These are phyloP conservation scores for Lasiodiplodia sp. DNA, from an alignment of 2,329 filamentous ascomycete genomes.

Conservation along the genomic window DNA sequence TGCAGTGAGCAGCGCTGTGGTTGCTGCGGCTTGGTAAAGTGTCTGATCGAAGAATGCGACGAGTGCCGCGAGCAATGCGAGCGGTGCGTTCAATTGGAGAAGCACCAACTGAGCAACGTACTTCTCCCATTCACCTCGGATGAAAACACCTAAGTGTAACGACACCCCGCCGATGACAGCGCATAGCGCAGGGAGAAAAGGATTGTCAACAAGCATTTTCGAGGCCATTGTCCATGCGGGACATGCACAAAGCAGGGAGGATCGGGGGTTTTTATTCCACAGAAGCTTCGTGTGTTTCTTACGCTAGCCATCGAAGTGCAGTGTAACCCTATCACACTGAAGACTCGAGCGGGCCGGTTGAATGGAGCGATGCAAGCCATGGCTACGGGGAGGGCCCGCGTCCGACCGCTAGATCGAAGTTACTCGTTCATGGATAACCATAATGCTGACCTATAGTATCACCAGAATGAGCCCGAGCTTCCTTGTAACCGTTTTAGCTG, in stretches of 20 bases:
- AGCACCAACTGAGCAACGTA: neutral
- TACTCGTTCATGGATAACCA: too few species aligned
- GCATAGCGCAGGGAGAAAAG: neutral
- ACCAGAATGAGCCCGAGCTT: too few species aligned
- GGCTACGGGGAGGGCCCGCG: too few species aligned
- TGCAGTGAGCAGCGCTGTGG: neutral
- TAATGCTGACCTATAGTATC: too few species aligned
- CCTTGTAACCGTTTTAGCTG: too few species aligned
- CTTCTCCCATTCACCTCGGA: slow-evolving; percentile 16
- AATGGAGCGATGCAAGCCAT: neutral
- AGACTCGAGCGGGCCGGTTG: too few species aligned
- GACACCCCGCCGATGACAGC: neutral
- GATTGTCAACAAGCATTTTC: neutral
- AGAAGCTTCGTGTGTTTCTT: too few species aligned
- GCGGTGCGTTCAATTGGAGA: neutral
- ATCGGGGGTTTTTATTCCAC: neutral
- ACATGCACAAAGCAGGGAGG: neutral
- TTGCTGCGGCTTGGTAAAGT: neutral
- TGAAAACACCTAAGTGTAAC: neutral
- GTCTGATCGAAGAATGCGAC: neutral
- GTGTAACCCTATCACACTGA: too few species aligned
- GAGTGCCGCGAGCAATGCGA: neutral
- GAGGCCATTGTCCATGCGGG: neutral
- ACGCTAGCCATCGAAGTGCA: too few species aligned
- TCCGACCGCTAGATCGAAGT: too few species aligned